Base-by-base conservation (phyloP, 176 grass and related monocot species). In the Ampelocalamus luodianensis region DNA sequence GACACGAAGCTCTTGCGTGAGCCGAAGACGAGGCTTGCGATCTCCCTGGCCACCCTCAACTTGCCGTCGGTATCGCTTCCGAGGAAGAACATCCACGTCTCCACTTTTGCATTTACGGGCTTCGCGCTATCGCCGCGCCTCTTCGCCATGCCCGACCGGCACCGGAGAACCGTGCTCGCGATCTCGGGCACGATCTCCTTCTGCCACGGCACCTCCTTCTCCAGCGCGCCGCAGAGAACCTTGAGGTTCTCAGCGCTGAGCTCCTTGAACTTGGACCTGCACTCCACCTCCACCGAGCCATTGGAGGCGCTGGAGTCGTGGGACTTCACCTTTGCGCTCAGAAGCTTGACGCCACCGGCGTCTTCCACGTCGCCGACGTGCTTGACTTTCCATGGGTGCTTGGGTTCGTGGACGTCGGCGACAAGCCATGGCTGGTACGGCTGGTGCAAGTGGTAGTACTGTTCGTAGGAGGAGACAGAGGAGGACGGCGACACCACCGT, bases 1-100 rank as follows among this genome's bases (percentile, higher is more conserved):
- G 85, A 88, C 1, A 88, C 26, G 76, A 93, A 90, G 75, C 79
- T 74, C n/a, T 74, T 74, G 24, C 78, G 74, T 29, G 94, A 96
- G 54, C 91, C 94, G 51, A 93, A 96, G 20, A 93, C 85, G 51
- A 96, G 84, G 23, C 39, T 68, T 7, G 91, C 94, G 53, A 96
- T 77, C 91, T 90, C 87, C 78, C 89, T 88, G 14, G 87, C 86
- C 78, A 93, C 84, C 71, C 81, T 90, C 78, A 32, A 40, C 64
- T 96, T 96, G 55, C 89, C 91, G 6, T 90, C 75, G 24, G 60
- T 39, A 68, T 96, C 91, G 50, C 62, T 56, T 10, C 94, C 94
- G 51, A 83, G 84, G 63, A 96, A 93, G 63, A 96, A 72, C 84
- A 96, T 45, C 94, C 94, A 96, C 46, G 94, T 96, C 40, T 93